Conservation (phyloP, 768 basidiomycete species). For the Pleurotus salmoneostramineus region DNA sequence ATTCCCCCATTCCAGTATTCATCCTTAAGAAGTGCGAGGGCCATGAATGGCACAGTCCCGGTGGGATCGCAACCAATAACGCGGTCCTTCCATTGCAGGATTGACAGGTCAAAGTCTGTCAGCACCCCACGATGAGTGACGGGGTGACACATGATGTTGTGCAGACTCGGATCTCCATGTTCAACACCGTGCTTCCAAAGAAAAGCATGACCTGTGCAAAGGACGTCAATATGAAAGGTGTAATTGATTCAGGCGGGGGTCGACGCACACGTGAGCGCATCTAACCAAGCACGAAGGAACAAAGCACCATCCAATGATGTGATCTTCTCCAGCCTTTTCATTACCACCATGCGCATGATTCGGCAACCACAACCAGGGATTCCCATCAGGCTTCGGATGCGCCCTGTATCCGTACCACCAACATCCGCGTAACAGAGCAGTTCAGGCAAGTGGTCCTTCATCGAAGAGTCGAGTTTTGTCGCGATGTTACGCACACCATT, state of each 20-base stretch:
- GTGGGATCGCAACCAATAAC: conserved; percentile 13
- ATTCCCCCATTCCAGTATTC: conserved; percentile 12
- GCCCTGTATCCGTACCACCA: background rate
- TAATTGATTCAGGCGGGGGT: background rate
- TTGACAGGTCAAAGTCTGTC: conserved; percentile 24
- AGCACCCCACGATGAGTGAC: conserved; percentile 17
- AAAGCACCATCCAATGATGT: background rate
- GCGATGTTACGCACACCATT: background rate
- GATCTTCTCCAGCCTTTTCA: conserved; percentile 1
- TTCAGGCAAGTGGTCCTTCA: background rate
- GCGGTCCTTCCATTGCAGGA: background rate
- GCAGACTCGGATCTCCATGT: conserved; percentile 25
- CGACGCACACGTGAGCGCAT: conserved; percentile 6
- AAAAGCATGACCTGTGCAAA: conserved; percentile 16
- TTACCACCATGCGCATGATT: background rate
- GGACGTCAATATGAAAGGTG: background rate
- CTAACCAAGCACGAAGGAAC: background rate
- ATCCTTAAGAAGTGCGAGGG: conserved; percentile 20
- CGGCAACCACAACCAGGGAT: background rate
- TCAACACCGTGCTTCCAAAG: conserved; percentile 22
- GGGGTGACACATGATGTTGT: conserved; percentile 23
- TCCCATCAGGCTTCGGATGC: background rate
- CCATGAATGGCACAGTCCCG: conserved; percentile 30
- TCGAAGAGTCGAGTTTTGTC: background rate
- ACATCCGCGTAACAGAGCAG: background rate